These are phyloP conservation scores for Funneliformis mosseae DNA, from an alignment of 192 early-diverging fungal genomes.

Conservation along the genomic window DNA sequence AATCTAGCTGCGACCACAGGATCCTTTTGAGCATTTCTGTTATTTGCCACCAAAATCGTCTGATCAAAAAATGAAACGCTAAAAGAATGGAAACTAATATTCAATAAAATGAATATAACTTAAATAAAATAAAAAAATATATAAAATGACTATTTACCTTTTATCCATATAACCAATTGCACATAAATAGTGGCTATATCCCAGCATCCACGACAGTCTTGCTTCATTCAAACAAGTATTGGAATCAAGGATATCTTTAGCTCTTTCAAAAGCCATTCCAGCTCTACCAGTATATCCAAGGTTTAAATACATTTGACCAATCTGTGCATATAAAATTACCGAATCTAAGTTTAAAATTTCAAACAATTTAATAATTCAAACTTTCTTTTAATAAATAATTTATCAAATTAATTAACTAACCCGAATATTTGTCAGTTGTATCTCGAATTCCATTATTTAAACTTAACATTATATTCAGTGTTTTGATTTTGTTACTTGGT, in stretches of 20 bases:
- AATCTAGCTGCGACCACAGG: neutral
- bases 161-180: conserved; percentile 59
- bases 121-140: neutral
- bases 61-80: conserved; percentile 15
- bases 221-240: conserved; percentile 27
- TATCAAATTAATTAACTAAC: conserved; percentile 32
- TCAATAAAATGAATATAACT: neutral
- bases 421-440: conserved; percentile 36
- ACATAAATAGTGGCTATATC: conserved; percentile 60
- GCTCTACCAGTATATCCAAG: conserved; percentile 80
- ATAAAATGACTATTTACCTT: conserved; percentile 33
- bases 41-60: neutral
- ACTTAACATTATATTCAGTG: conserved; percentile 57
- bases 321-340: conserved; percentile 46
- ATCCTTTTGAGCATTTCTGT: neutral
- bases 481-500: conserved; percentile 54
- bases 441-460: conserved; percentile 55
- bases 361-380: neutral
- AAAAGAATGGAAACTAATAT: neutral
- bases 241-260: conserved; percentile 42
- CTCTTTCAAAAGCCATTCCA: conserved; percentile 55
- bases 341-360: conserved; percentile 42
- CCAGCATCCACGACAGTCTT: conserved; percentile 51
- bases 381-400: neutral
- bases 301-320: conserved; percentile 59